Percentiles rank a stretch among this genome's conserved stretches.
These are phyloP conservation scores for Phaeotremella fagi DNA, from an alignment of 768 basidiomycete species.

Conservation along the genomic window DNA sequence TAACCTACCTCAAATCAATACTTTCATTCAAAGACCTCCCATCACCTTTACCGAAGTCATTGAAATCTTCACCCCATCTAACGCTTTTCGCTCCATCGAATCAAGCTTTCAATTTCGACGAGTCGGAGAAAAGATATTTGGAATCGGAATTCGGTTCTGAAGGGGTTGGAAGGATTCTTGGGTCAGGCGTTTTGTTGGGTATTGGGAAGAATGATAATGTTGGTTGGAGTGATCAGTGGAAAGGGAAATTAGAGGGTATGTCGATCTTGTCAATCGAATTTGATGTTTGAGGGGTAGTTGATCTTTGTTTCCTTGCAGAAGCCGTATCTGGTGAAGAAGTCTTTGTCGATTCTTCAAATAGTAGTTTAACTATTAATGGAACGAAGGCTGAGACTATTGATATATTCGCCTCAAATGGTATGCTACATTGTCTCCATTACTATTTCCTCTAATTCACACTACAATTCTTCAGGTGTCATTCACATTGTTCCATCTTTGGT, in stretches of 20 bases:
- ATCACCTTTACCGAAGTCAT: conserved; percentile 53
- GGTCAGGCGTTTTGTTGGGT: conserved; percentile 44
- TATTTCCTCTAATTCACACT: background rate
- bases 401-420: conserved; percentile 81
- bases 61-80: conserved; percentile 57
- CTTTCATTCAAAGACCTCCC: conserved; percentile 52
- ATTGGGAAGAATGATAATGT: conserved; percentile 30
- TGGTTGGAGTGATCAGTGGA: conserved; percentile 48
- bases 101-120: conserved; percentile 71
- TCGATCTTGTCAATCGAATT: no score
- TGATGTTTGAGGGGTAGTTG: background rate
- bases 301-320: conserved; percentile 7
- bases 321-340: conserved; percentile 23
- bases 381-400: conserved; percentile 57
- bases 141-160: conserved; percentile 80
- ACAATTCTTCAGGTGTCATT: conserved; percentile 65
- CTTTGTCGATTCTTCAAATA: conserved; percentile 50
- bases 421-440: background rate
- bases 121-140: conserved; percentile 76
- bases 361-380: conserved; percentile 53
- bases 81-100: conserved; percentile 87
- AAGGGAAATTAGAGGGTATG: conserved; percentile 18
- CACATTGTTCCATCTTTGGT: conserved; percentile 83
- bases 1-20: conserved; percentile 72
- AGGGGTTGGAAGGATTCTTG: conserved; percentile 71